Evolutionary conservation across 139 green algal genomes (phyloP), one percentile per base, ranked within the genome.

Genomic region (Coelastrella sp.): DNA sequence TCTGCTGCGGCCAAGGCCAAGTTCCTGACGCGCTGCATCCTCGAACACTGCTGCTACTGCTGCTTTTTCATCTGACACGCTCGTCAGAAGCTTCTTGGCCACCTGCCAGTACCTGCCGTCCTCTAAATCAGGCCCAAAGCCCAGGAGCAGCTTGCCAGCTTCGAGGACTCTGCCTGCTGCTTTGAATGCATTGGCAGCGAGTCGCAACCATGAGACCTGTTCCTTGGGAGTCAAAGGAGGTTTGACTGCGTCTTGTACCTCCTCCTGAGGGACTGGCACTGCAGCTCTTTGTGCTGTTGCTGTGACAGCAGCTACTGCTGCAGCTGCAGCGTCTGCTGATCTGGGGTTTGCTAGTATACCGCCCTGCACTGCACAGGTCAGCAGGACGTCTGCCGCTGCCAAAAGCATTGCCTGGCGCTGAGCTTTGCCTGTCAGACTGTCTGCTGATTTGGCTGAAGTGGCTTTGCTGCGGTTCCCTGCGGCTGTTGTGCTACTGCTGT

Each of bases 321-420:
- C n/a, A 22, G 6, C 10, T 61, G 73, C 56, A 63, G 24, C 25
- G 59, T 24, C 20, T 63, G 14, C 57, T 7, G 57, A 63, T 12
- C 11, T 19, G 15, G 5, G 17, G 7, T 10, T 25, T 72, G 84
- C 27, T 9, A 89, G 4, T 11, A 19, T 35, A 60, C 75, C 86
- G 75, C 86, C 86, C 15, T 56, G 61, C 60, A 90, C 86, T 24
- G 87, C 87, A 58, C 87, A 91, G 7, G 78, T 87, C 10, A 87
- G 87, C 87, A 91, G 78, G 5, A 82, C 76, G 35, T 90, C 86
- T 20, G 86, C 86, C 25, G 86, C 86, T 25, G 86, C 20, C 1
- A 90, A 75, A 25, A 85, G 60, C 10, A 85, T 65, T 6, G 12
- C 72, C 9, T 49, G 85, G 11, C 74, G 74, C 20, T 88, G 80